A percentile compares a stretch with the other conserved stretches of the same genome.
These are phyloP conservation scores for Penicillium ochrochloron DNA, from an alignment of 495 filamentous ascomycete genomes.

Conservation along the genomic window DNA sequence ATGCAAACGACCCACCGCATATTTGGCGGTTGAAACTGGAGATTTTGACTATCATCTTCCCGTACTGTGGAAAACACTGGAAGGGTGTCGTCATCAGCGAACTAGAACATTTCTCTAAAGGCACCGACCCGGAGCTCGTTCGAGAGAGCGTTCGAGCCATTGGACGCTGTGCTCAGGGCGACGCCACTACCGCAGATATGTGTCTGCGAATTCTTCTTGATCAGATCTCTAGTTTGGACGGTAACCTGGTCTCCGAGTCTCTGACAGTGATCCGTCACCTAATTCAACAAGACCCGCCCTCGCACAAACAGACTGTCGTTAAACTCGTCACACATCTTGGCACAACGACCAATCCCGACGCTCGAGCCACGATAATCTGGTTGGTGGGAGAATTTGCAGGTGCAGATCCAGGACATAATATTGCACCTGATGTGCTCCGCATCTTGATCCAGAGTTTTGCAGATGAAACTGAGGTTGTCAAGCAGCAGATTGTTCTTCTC, in stretches of 20 bases:
- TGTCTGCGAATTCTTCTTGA: slow-evolving; percentile 81
- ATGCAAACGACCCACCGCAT: slow-evolving; percentile 76
- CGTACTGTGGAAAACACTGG: slow-evolving; percentile 71
- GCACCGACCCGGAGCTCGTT: slow-evolving; percentile 75
- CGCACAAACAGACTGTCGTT: slow-evolving; percentile 80
- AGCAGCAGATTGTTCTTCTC: slow-evolving; percentile 87
- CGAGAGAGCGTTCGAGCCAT: slow-evolving; percentile 89
- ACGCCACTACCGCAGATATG: slow-evolving; percentile 67
- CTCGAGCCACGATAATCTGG: slow-evolving; percentile 94
- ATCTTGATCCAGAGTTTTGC: slow-evolving; percentile 83
- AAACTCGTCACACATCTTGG: slow-evolving; percentile 92
- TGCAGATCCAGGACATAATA: slow-evolving; percentile 75
- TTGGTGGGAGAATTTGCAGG: slow-evolving; percentile 93
- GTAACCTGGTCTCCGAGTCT: slow-evolving; percentile 85
- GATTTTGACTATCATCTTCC: slow-evolving; percentile 85
- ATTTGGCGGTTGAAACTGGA: slow-evolving; percentile 93
- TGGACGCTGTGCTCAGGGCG: slow-evolving; percentile 85
- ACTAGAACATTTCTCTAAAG: slow-evolving; percentile 86
- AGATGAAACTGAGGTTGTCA: slow-evolving; percentile 81
- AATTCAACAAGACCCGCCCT: slow-evolving; percentile 84
- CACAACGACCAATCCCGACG: slow-evolving; percentile 78
- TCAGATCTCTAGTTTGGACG: slow-evolving; percentile 83
- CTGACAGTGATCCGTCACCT: slow-evolving; percentile 93
- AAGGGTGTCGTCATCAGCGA: slow-evolving; percentile 89
- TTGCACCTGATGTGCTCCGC: slow-evolving; percentile 91